Percentiles rank a stretch among this genome's conserved stretches.
Conservation (phyloP, 1,284 basidiomycete species). For the Heterobasidion parviporum region DNA sequence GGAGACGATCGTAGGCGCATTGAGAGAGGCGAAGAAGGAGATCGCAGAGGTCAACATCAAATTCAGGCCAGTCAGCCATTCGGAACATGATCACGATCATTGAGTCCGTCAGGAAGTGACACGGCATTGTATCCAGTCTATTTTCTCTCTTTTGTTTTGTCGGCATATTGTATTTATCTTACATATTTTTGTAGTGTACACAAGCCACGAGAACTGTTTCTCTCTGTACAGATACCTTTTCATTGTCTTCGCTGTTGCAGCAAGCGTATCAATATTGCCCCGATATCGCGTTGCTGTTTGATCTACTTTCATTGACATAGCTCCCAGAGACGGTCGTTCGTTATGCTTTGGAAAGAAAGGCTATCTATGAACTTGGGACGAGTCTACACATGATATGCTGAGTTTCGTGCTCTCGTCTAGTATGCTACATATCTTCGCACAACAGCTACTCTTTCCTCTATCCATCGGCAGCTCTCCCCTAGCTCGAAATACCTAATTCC, state of each 20-base stretch:
- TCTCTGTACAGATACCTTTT: neutral
- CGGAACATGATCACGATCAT: neutral
- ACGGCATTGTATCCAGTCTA: too few species aligned
- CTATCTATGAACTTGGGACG: neutral
- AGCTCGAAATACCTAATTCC: slow-evolving; percentile 39
- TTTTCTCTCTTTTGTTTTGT: neutral
- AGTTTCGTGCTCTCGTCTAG: neutral
- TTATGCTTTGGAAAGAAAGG: neutral
- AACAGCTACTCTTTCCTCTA: slow-evolving; percentile 21
- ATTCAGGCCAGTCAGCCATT: slow-evolving; percentile 40
- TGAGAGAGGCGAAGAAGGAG: slow-evolving; percentile 61
- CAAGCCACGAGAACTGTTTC: too few species aligned
- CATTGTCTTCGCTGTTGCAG: neutral
- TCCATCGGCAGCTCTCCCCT: slow-evolving; percentile 29
- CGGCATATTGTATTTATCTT: neutral
- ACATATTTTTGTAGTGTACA: neutral
- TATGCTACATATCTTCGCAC: slow-evolving; percentile 1
- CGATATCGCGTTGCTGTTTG: too few species aligned
- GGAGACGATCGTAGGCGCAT: slow-evolving; percentile 46
- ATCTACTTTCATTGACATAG: too few species aligned
- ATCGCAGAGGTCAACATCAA: slow-evolving; percentile 75
- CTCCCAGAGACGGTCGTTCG: too few species aligned
- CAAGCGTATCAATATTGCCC: neutral
- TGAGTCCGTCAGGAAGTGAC: neutral
- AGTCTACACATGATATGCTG: neutral